phyloP scores from a whole-genome alignment of 1,139 yeast species.

The Diutina sp. region DNA sequence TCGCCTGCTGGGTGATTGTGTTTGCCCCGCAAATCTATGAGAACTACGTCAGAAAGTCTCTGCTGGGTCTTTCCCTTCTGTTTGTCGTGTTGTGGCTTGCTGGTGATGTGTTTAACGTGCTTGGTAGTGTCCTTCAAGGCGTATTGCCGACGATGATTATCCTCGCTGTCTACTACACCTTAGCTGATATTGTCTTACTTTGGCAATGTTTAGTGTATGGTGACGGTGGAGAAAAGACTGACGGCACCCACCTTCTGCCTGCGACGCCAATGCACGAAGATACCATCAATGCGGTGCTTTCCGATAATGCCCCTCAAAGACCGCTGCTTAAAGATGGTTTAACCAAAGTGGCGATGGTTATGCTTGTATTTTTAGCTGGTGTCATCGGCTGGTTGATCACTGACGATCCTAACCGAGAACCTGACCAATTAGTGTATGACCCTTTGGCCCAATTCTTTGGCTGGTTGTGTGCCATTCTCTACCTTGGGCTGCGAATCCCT shows the following conservation, averaged over 20 bases:
- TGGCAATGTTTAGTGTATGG: conserved; percentile 72
- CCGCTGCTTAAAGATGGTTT: conserved; percentile 15
- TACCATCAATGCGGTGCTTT: conserved; percentile 44
- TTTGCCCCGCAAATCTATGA: conserved; percentile 96
- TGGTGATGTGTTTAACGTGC: conserved; percentile 84
- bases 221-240: conserved; percentile 41
- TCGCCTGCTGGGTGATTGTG: conserved; percentile 96
- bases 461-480: conserved; percentile 78
- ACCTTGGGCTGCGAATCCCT: conserved; percentile 82
- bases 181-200: conserved; percentile 75
- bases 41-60: conserved; percentile 38
- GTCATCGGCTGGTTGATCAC: conserved; percentile 72
- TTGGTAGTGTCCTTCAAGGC: conserved; percentile 81
- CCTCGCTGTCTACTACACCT: conserved; percentile 79
- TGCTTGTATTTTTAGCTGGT: conserved; percentile 63
- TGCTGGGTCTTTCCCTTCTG: conserved; percentile 12
- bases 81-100: conserved; percentile 74
- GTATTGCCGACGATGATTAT: conserved; percentile 88
- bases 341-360: conserved; percentile 53
- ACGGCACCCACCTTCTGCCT: conserved; percentile 74
- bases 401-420: conserved; percentile 15
- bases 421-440: conserved; percentile 42
- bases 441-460: conserved; percentile 81
- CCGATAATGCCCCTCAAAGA: conserved; percentile 8
- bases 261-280: conserved; percentile 76